Base-by-base conservation (phyloP, 306 rosid species). In the Purshia tridentata region DNA sequence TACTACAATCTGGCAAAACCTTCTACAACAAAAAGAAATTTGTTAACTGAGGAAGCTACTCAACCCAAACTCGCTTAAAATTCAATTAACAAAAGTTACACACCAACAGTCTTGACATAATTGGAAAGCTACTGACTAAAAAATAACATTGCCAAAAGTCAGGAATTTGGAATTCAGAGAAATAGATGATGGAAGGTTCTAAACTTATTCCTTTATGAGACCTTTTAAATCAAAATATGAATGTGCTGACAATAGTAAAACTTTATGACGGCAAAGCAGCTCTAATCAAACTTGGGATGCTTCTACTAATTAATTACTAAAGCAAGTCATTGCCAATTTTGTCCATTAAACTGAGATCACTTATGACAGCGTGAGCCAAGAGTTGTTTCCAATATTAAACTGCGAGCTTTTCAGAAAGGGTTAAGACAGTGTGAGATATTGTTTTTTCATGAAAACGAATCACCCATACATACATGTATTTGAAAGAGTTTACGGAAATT, bases 21-120 rank as follows among this genome's bases (percentile, higher is more conserved):
- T 72, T 83, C 80, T 64, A 73, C 75, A 72, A 72, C 18, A 56
- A 19, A 65, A 77, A 58, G 14, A 51, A 69, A 74, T 44, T 63
- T 6, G 65, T 20, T 4, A 49, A n/a, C 46, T 18, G 56, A 44
- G 37, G 15, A 42, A 51, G 65, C 29, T 64, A 65, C n/a, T 13
- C 39, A 41, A 13, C 52, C 56, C 20, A 52, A 29, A 41, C 20
- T 10, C 11, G 0, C 50, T 35, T 35, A 11, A 40, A 48, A 37
- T 35, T 18, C 37, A 35, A 9, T 18, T 37, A 50, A 49, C 59
- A 50, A 53, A 18, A 41, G n/a, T 6, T 18, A 53, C 8, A 51
- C 9, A 35, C 37, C 73, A 51, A 69, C n/a, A 51, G 48, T 39
- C 8, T 22, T 23, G 5, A 48, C 11, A 29, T 46, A 15, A 13